phyloP scores from a whole-genome alignment of 352 stramenopile genomes.

The Phytophthora foliorum region DNA sequence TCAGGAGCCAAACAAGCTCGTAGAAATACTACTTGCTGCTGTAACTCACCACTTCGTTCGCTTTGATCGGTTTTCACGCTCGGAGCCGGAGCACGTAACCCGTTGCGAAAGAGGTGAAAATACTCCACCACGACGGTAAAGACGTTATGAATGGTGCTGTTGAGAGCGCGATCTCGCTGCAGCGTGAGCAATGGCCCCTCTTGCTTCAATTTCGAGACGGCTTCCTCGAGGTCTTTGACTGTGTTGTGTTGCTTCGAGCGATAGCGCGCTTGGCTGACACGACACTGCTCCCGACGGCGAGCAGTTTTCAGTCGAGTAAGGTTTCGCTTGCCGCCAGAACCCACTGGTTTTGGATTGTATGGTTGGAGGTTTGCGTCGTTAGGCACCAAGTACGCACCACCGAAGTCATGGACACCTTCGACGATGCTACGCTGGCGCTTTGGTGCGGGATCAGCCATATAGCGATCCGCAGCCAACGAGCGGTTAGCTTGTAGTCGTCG shows the following conservation, averaged over 20 bases:
- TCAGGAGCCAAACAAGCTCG: conserved; percentile 19
- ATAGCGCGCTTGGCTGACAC: conserved; percentile 23
- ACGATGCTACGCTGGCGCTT: too few species aligned
- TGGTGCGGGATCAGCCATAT: too few species aligned
- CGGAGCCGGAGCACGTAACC: not conserved
- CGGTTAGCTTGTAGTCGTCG: too few species aligned
- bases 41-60: not conserved
- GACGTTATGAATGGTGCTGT: conserved; percentile 12
- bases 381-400: too few species aligned
- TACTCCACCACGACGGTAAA: conserved; percentile 27
- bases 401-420: too few species aligned
- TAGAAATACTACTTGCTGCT: conserved; percentile 32
- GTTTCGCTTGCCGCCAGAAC: too few species aligned
- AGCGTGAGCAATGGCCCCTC: conserved; percentile 13
- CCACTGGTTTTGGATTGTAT: not conserved
- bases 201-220: too few species aligned
- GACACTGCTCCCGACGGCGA: conserved; percentile 26
- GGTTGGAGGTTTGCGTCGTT: not conserved
- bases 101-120: conserved; percentile 23
- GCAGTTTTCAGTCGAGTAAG: not conserved
- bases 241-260: conserved; percentile 16
- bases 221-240: conserved; percentile 1
- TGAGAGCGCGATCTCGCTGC: conserved; percentile 16
- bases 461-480: too few species aligned
- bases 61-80: not conserved